Evolutionary conservation across 495 filamentous ascomycete species (phyloP), one percentile per base, ranked within the genome.

Genomic region (Tuber calosporum): DNA sequence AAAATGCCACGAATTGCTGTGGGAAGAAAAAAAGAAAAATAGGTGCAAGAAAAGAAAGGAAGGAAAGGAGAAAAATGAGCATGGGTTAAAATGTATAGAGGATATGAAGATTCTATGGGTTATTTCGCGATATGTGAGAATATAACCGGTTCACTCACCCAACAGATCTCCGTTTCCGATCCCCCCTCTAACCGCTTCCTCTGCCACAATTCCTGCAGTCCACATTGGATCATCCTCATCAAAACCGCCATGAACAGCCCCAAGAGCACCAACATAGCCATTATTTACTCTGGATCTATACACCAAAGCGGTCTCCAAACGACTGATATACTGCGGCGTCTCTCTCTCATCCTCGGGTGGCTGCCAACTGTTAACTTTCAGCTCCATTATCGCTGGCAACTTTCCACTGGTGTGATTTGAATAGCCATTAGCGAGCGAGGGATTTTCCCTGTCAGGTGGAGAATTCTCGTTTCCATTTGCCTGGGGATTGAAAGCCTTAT

Each of bases 191-290:
- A 81, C 75, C 7, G 72, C 79, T 45, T 81, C 79, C 48, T 81
- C 79, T 53, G 79, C 79, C 13, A 77, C 73, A 41, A 81, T 81
- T 37, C 79, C 79, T 22, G 79, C 75, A 69, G 78, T 77, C 75
- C 79, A 81, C 79, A 81, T 81, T 17, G 79, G 79, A 74, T 81
- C 79, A 69, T 81, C 79, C 67, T 81, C 79, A 40, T 81, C 79
- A 71, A 79, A 81, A 22, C 79, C 79, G 5, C 75, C 73, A 69
- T 78, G 73, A 11, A 81, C 75, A 48, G 73, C 71, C 66, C 77
- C 68, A 19, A 81, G 70, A 40, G 77, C 75, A 43, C 74, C 75
- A 36, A 69, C 53, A 58, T 77, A 76, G 19, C 75, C 71, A n/a
- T 74, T 80, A 53, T 68, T 67, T 69, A 74, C 73, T 69, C 74